Percentiles rank a stretch among this genome's conserved stretches.
phyloP scores from a whole-genome alignment of 1,139 yeast species.

The Eremothecium sinecaudum region DNA sequence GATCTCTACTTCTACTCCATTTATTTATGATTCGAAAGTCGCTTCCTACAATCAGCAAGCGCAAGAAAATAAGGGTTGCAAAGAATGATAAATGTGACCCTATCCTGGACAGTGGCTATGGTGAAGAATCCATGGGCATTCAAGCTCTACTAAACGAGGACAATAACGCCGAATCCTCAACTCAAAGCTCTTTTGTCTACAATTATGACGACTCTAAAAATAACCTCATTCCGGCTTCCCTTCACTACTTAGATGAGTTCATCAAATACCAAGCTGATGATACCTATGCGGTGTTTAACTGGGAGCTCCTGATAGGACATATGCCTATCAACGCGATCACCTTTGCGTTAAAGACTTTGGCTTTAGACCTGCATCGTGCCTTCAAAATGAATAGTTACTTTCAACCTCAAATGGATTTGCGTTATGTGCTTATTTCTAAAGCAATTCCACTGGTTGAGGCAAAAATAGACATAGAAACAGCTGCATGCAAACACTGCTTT shows the following conservation, averaged over 20 bases:
- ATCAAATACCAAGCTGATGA: conserved; percentile 28
- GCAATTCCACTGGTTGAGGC: conserved; percentile 27
- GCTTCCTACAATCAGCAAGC: conserved; percentile 10
- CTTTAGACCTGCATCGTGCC: conserved; percentile 40
- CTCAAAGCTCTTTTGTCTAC: conserved; percentile 18
- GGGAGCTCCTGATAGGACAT: conserved; percentile 47
- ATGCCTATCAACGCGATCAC: conserved; percentile 55
- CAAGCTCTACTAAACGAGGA: conserved; percentile 12
- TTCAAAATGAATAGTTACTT: conserved; percentile 12
- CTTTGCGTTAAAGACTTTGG: conserved; percentile 42
- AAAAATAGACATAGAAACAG: conserved; percentile 27
- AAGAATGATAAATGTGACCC: conserved; percentile 6
- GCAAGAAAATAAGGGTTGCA: conserved; percentile 2
- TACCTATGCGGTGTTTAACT: conserved; percentile 37
- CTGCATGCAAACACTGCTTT: conserved; percentile 28
- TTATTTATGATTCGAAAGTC: conserved; percentile 37
- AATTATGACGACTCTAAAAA: conserved; percentile 43
- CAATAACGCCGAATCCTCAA: conserved; percentile 9
- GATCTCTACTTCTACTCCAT: conserved; percentile 47
- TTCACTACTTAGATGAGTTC: conserved; percentile 49
- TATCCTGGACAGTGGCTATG: conserved; percentile 12
- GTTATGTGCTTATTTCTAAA: conserved; percentile 27
- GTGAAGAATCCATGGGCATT: conserved; percentile 9
- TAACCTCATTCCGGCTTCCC: conserved; percentile 48
- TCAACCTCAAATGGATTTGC: conserved; percentile 26